Conservation (phyloP, 495 filamentous ascomycete species). For the Tuber magnatum region DNA sequence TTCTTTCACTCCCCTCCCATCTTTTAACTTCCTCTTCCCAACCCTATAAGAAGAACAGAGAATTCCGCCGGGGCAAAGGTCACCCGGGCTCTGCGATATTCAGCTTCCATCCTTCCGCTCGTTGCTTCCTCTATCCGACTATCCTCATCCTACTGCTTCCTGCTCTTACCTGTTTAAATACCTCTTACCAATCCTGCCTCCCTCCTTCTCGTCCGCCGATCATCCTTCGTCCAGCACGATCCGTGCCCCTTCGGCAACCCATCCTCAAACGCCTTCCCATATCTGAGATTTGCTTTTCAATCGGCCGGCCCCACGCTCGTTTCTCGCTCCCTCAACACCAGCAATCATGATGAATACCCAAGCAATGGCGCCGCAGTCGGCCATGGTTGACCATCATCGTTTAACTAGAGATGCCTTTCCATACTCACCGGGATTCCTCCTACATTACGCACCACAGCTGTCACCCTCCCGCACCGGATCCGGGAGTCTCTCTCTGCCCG, state of each 20-base stretch:
- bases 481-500: neutral
- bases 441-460: neutral
- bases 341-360: conserved; percentile 32
- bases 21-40: conserved; percentile 15
- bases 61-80: neutral
- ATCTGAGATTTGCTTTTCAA: conserved; percentile 23
- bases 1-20: conserved; percentile 8
- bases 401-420: neutral
- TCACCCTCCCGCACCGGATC: neutral
- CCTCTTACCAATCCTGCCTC: neutral
- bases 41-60: neutral
- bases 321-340: conserved; percentile 24
- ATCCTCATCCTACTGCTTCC: neutral
- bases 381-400: neutral
- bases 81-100: neutral
- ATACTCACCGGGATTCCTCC: neutral
- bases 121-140: neutral
- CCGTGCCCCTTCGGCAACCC: neutral
- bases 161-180: neutral
- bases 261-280: conserved; percentile 12
- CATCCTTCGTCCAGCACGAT: neutral
- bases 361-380: neutral
- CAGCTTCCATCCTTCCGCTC: neutral
- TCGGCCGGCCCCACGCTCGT: conserved; percentile 36
- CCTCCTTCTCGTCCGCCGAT: neutral